Base-by-base conservation (phyloP, 2,329 filamentous ascomycete genomes). In the Gnomoniopsis sp. region DNA sequence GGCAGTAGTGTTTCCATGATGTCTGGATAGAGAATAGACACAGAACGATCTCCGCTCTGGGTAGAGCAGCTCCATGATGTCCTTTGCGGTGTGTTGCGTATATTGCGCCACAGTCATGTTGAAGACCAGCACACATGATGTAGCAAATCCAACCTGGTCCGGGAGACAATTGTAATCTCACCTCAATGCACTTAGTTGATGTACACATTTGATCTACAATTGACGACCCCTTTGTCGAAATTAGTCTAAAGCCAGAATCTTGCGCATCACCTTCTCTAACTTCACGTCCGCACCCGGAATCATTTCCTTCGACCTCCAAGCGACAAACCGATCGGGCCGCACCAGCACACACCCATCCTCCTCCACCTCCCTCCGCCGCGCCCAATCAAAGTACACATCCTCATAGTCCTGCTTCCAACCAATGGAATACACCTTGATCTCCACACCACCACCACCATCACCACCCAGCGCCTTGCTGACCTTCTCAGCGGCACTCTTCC, bases 361-460 rank as follows among this genome's bases (percentile, higher is more conserved):
- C 21, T 78, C 76, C 1, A 88, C 76, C 48, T 80, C 82, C 17
- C 82, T 74, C 55, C 74, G 70, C 49, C 71, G 70, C 12, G 73
- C 76, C 85, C 85, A 88, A 57, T 86, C 82, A 60, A 78, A 79
- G 67, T 87, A 88, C 0, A 84, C 75, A 66, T 88, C 86, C 66
- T 86, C 79, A 62, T 77, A 88, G 58, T 88, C 83, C 61, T 82
- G 79, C 15, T 75, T 71, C 70, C 77, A 84, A 0, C 86, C 85
- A 62, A 88, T 82, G 2, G 74, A 75, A 60, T 81, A 77, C 1
- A 71, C 74, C 3, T 73, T 74, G 33, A 88, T 73, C 8, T 74
- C 68, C 0, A 87, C 67, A 0, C 75, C 77, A 0, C n/a, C n/a
- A n/a, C n/a, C n/a, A n/a, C n/a, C n/a, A n/a, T n/a, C n/a, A n/a